These are phyloP conservation scores for Metrosideros polymorpha DNA, from an alignment of 441 rosid genomes.

Conservation along the genomic window DNA sequence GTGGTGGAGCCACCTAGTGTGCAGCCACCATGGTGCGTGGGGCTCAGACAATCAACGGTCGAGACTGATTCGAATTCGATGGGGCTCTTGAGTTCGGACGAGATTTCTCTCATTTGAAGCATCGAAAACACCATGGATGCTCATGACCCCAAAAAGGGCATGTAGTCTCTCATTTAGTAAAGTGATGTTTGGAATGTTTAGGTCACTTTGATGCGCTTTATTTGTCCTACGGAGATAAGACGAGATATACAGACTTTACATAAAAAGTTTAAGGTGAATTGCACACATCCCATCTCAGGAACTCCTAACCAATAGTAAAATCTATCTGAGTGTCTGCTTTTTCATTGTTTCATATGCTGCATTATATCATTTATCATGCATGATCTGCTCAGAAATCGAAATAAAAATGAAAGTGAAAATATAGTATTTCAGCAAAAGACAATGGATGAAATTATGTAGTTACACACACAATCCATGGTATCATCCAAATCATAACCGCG, in stretches of 20 bases:
- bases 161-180: background rate
- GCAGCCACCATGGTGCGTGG: background rate
- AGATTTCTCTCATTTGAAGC: background rate
- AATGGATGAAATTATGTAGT: background rate
- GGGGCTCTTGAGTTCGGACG: rapidly evolving
- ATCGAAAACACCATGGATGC: background rate
- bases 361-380: background rate
- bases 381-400: background rate
- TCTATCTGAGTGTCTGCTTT: background rate
- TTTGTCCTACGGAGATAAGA: no score
- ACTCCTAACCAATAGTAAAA: background rate
- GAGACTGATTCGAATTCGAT: background rate
- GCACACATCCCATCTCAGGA: background rate
- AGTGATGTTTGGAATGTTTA: background rate
- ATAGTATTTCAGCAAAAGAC: background rate
- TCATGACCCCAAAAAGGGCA: background rate
- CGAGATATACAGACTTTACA: no score
- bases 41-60: rapidly evolving
- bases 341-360: background rate
- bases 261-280: background rate
- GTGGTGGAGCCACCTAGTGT: background rate
- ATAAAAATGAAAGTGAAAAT: background rate
- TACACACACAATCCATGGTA: background rate
- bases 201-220: background rate
- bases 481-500: background rate